Base-by-base conservation (phyloP, 1,139 yeast species). In the Candida tropicalis region DNA sequence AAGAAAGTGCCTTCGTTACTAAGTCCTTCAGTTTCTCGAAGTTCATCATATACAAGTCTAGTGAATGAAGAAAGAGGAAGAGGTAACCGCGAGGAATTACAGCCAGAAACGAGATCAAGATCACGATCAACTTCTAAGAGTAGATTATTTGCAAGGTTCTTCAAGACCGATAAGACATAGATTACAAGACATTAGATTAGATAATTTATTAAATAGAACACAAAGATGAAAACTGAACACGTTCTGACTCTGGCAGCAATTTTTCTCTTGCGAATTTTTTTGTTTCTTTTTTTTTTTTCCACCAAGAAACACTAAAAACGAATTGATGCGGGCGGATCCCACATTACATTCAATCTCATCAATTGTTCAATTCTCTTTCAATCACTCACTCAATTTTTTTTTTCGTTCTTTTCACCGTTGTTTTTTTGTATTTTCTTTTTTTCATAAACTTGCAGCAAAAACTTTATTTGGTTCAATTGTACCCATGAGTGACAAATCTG, bases 1-100 rank as follows among this genome's bases (percentile, higher is more conserved):
- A 36, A 35, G 26, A 35, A 57, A 54, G 43, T 45, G 46, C 41
- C 54, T 44, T 23, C 41, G 46, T 28, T 37, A 35, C 35, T 54
- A 34, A 59, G 62, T 45, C 64, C 63, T 0, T 36, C 54, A 9
- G 9, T 20, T 3, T 59, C 64, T 5, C 44, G 65, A 48, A 42
- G 40, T 16, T 38, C 46, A 2, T 47, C 51, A 16, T 50, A 45
- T 35, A 48, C 53, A 5, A 47, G 47, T 36, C 27, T 51, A 32
- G 46, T 46, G 3, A 40, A 38, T 17, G 52, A 49, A 41, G 51
- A 48, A 32, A 35, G 51, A 36, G 53, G 53, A 12, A 39, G 53
- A 35, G 39, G 32, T 9, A 12, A 31, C 12, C 23, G 22, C 17
- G 38, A 17, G 1, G 17, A 33, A 28, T 24, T 41, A 11, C 24